Percentiles rank a stretch among this genome's conserved stretches.
Evolutionary conservation across 352 stramenopile genomes (phyloP).

Genomic region (Pythium plurisporium): DNA sequence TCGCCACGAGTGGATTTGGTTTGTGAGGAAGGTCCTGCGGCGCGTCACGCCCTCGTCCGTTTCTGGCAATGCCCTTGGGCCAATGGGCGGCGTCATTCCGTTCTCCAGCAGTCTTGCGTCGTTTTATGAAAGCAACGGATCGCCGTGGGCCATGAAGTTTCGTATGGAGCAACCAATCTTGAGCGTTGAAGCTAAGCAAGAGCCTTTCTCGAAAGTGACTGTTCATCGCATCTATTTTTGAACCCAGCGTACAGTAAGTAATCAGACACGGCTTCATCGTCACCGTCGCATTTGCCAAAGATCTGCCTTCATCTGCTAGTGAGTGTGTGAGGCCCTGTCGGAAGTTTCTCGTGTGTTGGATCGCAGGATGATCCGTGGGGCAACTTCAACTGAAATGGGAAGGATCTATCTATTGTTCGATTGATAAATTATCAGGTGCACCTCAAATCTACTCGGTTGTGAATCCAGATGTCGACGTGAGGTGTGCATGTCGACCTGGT

Average conservation of each 20-base stretch:
- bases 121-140: neutral
- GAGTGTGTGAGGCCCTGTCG: too few relatives aligned
- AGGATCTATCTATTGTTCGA: too few relatives aligned
- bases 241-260: neutral
- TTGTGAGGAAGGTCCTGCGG: neutral
- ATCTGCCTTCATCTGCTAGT: too few relatives aligned
- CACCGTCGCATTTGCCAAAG: neutral
- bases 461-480: constrained; percentile 3
- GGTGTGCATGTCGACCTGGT: neutral
- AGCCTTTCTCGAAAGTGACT: neutral
- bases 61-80: neutral
- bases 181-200: neutral
- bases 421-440: too few relatives aligned
- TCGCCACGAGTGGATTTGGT: neutral
- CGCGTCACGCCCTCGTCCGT: neutral
- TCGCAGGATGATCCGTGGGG: too few relatives aligned
- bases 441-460: too few relatives aligned
- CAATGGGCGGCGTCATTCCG: neutral
- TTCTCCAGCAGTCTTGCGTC: neutral
- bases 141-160: neutral
- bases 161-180: neutral
- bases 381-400: too few relatives aligned
- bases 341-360: too few relatives aligned
- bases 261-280: neutral
- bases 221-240: neutral